These are phyloP conservation scores for Tetradesmus obliquus DNA, from an alignment of 139 green algal species.

Conservation along the genomic window DNA sequence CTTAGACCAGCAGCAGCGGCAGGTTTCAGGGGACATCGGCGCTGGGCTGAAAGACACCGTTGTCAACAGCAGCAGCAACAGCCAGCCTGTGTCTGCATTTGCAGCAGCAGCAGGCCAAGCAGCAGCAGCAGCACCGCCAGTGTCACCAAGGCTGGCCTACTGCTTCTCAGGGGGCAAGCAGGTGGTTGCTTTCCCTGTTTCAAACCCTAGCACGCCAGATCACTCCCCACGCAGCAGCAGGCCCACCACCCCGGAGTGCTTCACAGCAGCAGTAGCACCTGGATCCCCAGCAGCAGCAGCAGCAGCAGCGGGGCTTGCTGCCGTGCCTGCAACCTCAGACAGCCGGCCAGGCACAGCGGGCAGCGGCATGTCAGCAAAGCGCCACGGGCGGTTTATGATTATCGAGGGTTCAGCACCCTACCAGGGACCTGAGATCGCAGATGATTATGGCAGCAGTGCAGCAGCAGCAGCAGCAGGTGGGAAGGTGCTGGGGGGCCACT, in stretches of 20 bases:
- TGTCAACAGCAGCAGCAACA: not conserved
- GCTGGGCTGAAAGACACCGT: not conserved
- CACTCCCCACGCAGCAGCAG: not conserved
- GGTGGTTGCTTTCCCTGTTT: not conserved
- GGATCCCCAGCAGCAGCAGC: not conserved
- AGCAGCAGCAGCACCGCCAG: not conserved
- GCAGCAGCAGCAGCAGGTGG: not conserved
- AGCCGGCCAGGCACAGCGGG: not conserved
- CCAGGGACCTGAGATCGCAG: not conserved
- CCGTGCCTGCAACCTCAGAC: not conserved
- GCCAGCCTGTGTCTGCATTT: not conserved
- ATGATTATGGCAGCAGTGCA: not conserved
- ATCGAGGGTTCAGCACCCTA: conserved; percentile 15
- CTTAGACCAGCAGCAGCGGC: not conserved
- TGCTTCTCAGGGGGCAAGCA: conserved; percentile 20
- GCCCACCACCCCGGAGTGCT: not conserved
- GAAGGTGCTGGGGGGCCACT: not conserved
- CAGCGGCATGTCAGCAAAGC: not conserved
- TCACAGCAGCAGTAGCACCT: not conserved
- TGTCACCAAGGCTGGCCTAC: not conserved
- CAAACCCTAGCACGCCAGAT: not conserved
- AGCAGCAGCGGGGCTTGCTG: conserved; percentile 10
- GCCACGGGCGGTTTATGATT: conserved; percentile 23
- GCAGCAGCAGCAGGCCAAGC: conserved; percentile 19
- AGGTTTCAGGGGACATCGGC: not conserved